These are phyloP conservation scores for Besnoitia besnoiti DNA, from an alignment of 169 alveolate species.

Conservation along the genomic window DNA sequence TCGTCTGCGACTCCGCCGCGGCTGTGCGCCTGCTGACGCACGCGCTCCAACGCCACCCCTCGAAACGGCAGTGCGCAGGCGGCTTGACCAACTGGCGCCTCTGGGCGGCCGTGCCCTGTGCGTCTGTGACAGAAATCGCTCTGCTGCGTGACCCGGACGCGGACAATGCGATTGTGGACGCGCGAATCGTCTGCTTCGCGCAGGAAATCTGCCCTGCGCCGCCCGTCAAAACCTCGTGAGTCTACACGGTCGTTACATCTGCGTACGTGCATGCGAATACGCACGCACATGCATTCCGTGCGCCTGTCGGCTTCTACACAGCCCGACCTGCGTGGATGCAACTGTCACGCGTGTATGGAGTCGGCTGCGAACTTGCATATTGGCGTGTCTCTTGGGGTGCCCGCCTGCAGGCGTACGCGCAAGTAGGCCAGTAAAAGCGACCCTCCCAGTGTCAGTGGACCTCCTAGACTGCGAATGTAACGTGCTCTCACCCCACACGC, in stretches of 20 bases:
- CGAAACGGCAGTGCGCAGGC: neutral
- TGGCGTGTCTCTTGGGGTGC: too few species aligned
- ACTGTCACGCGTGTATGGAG: too few species aligned
- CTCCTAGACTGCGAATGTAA: too few species aligned
- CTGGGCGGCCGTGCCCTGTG: conserved; percentile 11
- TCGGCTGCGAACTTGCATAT: too few species aligned
- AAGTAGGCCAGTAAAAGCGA: too few species aligned
- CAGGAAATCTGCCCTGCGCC: neutral
- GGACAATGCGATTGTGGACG: neutral
- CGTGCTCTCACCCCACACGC: too few species aligned
- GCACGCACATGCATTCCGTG: neutral
- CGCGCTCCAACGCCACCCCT: neutral
- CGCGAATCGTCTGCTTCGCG: neutral
- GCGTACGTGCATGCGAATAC: neutral
- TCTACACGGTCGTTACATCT: neutral
- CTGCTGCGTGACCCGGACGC: neutral
- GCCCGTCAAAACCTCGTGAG: neutral
- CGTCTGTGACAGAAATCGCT: neutral
- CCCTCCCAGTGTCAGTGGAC: too few species aligned
- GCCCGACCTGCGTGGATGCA: too few species aligned
- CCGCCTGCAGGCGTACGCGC: too few species aligned
- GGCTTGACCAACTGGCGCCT: neutral
- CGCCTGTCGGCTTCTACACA: too few species aligned
- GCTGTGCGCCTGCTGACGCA: neutral
- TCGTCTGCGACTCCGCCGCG: conserved; percentile 8